Evolutionary conservation across 768 basidiomycete genomes (phyloP).

Genomic region (Candolleomyces efflorescens): DNA sequence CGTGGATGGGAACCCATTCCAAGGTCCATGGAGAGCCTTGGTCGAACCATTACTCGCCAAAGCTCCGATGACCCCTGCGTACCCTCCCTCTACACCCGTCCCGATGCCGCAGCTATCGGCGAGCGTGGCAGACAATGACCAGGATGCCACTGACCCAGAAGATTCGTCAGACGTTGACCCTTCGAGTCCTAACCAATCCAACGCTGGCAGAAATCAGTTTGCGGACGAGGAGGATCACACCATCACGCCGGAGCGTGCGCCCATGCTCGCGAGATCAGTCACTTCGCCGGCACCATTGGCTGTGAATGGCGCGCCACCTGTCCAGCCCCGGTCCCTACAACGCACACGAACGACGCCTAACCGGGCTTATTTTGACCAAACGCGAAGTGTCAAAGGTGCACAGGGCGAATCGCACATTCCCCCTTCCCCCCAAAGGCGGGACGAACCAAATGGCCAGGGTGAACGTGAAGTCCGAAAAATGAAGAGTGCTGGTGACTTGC

Average conservation of each 20-base stretch:
- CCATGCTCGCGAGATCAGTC: slow-evolving; percentile 46
- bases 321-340: slow-evolving; percentile 42
- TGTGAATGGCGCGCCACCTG: slow-evolving; percentile 18
- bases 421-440: neutral
- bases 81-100: slow-evolving; percentile 63
- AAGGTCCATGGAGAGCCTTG: slow-evolving; percentile 87
- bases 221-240: slow-evolving; percentile 72
- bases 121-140: slow-evolving; percentile 40
- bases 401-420: slow-evolving; percentile 1
- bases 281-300: slow-evolving; percentile 42
- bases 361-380: slow-evolving; percentile 44
- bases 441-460: slow-evolving; percentile 38
- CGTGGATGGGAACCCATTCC: slow-evolving; percentile 96
- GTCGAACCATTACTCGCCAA: slow-evolving; percentile 79
- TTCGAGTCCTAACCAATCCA: slow-evolving; percentile 30
- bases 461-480: slow-evolving; percentile 72
- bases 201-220: slow-evolving; percentile 20
- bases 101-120: slow-evolving; percentile 47
- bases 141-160: slow-evolving; percentile 46
- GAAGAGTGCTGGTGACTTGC: slow-evolving; percentile 84
- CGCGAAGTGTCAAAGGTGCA: slow-evolving; percentile 30
- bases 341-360: slow-evolving; percentile 78
- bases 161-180: slow-evolving; percentile 57
- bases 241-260: slow-evolving; percentile 60
- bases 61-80: slow-evolving; percentile 52